A percentile compares a stretch with the other conserved stretches of the same genome.
phyloP scores from a whole-genome alignment of 2,329 filamentous ascomycete species.

The Aspergillus hiratsukae region DNA sequence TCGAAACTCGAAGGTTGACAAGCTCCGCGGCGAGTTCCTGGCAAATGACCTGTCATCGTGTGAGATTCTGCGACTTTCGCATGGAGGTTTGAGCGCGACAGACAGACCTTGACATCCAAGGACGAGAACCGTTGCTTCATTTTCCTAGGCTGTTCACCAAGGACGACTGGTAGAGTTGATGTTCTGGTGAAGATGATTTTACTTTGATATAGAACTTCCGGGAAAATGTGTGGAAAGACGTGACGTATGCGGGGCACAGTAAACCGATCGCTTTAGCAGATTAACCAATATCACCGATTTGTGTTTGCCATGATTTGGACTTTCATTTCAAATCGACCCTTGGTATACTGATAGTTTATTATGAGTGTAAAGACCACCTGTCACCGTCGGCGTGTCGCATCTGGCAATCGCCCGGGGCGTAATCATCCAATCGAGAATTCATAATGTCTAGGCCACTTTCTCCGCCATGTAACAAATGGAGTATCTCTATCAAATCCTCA shows the following conservation, averaged over 20 bases:
- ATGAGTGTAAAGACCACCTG: neutral
- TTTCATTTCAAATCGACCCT: neutral
- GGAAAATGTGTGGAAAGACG: constrained; percentile 9
- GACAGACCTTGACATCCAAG: constrained; percentile 51
- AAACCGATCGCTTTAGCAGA: constrained; percentile 1
- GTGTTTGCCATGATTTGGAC: neutral
- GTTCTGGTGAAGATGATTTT: constrained; percentile 10
- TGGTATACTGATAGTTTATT: neutral
- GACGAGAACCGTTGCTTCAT: constrained; percentile 60
- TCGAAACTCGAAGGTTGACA: constrained; percentile 74
- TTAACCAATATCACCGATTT: constrained; percentile 6
- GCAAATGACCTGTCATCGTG: constrained; percentile 69
- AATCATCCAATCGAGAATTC: neutral
- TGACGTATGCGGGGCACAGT: constrained; percentile 38
- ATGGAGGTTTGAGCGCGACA: neutral
- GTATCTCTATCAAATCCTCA: constrained; percentile 23
- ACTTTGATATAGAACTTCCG: constrained; percentile 14
- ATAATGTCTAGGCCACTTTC: neutral
- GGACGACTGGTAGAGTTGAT: neutral
- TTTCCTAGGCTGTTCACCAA: constrained; percentile 16
- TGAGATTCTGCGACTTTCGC: constrained; percentile 1
- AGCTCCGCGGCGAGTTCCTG: constrained; percentile 81
- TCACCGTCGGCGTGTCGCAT: neutral
- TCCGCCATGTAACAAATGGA: constrained; percentile 3
- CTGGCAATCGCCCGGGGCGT: neutral